Evolutionary conservation across 140 eudicot species (phyloP).

Genomic region (Bidens hawaiensis): DNA sequence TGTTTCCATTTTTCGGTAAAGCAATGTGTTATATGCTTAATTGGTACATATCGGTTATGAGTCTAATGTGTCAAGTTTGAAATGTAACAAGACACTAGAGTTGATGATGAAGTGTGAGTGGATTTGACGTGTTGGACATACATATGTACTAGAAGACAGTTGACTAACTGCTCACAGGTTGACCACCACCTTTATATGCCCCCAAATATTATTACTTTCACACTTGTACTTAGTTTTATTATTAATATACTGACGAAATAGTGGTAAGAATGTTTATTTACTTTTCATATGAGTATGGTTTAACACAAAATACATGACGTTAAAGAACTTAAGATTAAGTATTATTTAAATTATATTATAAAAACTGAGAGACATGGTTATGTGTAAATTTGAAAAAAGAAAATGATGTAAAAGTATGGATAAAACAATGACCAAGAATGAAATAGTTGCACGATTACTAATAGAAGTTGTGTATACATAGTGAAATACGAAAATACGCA

Average conservation of each 20-base stretch:
- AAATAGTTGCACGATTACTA: not conserved
- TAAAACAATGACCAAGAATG: not conserved
- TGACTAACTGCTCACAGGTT: constrained; percentile 16
- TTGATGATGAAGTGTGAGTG: constrained; percentile 11
- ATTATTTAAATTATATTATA: too few species aligned
- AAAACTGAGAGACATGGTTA: too few species aligned
- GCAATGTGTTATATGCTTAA: too few species aligned
- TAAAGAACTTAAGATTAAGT: too few species aligned
- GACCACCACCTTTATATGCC: constrained; percentile 2
- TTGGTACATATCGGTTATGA: not conserved
- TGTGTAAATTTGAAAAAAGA: too few species aligned
- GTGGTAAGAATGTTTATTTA: not conserved
- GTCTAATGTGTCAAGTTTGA: constrained; percentile 8
- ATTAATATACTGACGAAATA: too few species aligned
- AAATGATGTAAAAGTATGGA: not conserved
- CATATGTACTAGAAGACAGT: not conserved
- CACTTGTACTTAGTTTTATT: constrained; percentile 2
- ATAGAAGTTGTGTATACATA: too few species aligned
- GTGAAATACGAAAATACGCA: too few species aligned
- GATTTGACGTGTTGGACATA: constrained; percentile 14
- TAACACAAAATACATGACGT: too few species aligned
- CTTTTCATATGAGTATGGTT: not conserved
- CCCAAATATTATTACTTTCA: constrained; percentile 22
- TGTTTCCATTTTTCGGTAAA: too few species aligned
- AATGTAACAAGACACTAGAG: not conserved